A percentile compares a stretch with the other conserved stretches of the same genome.
phyloP scores from a whole-genome alignment of 2,329 filamentous ascomycete species.

The Fusarium redolens region DNA sequence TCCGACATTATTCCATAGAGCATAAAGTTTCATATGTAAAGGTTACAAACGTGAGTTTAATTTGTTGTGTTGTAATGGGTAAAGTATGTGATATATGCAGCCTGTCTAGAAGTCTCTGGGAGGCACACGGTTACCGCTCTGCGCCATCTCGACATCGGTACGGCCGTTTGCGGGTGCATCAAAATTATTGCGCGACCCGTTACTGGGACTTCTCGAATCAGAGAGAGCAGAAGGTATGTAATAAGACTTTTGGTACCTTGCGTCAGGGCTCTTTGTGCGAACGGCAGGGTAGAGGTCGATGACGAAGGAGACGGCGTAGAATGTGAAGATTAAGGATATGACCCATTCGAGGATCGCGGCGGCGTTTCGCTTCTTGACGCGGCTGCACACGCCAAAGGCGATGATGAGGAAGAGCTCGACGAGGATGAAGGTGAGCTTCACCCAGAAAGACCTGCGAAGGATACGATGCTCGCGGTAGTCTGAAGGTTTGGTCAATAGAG shows the following conservation, averaged over 20 bases:
- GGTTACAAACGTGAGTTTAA: not conserved
- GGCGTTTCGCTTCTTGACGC: slow-evolving; percentile 64
- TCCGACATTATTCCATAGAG: slow-evolving; percentile 25
- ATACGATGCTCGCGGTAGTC: slow-evolving; percentile 80
- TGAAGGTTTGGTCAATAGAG: slow-evolving; percentile 40
- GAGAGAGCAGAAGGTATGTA: slow-evolving; percentile 27
- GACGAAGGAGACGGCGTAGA: slow-evolving; percentile 88
- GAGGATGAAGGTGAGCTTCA: slow-evolving; percentile 88
- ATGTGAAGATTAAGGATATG: slow-evolving; percentile 85
- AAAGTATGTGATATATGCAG: not conserved
- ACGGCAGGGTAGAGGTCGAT: slow-evolving; percentile 87
- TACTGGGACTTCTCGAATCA: slow-evolving; percentile 26
- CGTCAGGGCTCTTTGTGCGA: slow-evolving; percentile 60
- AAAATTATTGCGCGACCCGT: slow-evolving; percentile 27
- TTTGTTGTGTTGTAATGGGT: not conserved
- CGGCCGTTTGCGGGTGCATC: not conserved
- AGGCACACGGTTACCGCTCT: slow-evolving; percentile 6
- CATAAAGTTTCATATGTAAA: not conserved
- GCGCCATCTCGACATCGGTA: slow-evolving; percentile 34
- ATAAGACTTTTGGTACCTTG: slow-evolving; percentile 47
- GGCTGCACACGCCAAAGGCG: slow-evolving; percentile 73
- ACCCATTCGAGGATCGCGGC: slow-evolving; percentile 84
- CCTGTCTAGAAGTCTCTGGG: slow-evolving; percentile 25
- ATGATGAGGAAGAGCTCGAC: slow-evolving; percentile 79
- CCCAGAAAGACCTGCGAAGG: slow-evolving; percentile 83